Evolutionary conservation across 2,329 filamentous ascomycete genomes (phyloP), one percentile per base, ranked within the genome.

Genomic region (Rhinocladiella similis): DNA sequence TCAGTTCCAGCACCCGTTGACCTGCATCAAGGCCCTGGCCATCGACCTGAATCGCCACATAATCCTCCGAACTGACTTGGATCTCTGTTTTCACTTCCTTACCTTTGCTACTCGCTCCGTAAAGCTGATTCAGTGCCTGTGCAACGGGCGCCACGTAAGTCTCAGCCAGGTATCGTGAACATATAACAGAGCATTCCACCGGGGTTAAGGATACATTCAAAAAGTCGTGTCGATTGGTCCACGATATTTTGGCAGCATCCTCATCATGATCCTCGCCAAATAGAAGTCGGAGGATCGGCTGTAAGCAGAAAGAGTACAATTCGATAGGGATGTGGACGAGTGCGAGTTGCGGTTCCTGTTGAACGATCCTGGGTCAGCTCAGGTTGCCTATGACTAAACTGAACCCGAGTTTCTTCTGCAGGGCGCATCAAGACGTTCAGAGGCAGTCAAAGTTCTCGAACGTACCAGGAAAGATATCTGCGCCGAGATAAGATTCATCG

Each of bases 151-250:
- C 77, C 66, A 97, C 96, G 55, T 96, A 83, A 53, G 84, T 81
- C 46, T 84, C 78, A 5, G 90, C 88, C 75, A 91, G 87, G 41
- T 83, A 80, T 57, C 84, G 84, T 60, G 93, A 88, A 69, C 93
- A 97, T 52, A 96, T 91, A 50, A 99, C 83, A 3, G 91, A 96
- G 75, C 91, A 96, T 73, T 97, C 94, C 53, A 96, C 83, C 0
- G 91, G 90, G 0, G 92, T 97, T 67, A 97, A 83, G 61, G 90
- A 95, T 65, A 99, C 86, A 72, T 97, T 97, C 70, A 97, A 82
- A 72, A 99, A 97, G 43, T 86, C 85, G 73, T 94, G 88, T 68
- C 78, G 77, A 61, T 71, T 77, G 14, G 74, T 75, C 80, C 75
- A 79, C 63, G 56, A 68, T 33, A 49, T 52, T 47, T 41, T 64